These are phyloP conservation scores for Didymellaceae sp. DNA, from an alignment of 2,329 filamentous ascomycete species.

Conservation along the genomic window DNA sequence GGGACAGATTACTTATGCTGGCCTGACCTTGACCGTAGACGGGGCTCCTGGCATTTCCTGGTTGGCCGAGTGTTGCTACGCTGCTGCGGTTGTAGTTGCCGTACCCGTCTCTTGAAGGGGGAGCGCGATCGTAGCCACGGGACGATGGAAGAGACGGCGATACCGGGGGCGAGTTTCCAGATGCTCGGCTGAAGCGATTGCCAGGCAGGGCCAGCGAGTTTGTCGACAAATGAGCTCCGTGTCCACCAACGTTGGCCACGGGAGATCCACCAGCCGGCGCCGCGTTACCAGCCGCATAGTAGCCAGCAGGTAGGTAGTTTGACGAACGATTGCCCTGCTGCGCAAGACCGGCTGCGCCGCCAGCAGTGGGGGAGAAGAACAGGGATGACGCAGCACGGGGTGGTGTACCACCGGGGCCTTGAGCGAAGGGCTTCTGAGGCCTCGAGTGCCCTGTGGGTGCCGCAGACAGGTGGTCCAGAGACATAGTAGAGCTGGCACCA, in stretches of 20 bases:
- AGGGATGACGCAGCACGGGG: slow-evolving; percentile 60
- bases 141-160: slow-evolving; percentile 47
- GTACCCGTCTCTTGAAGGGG: slow-evolving; percentile 41
- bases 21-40: slow-evolving; percentile 39
- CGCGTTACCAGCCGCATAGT: slow-evolving; percentile 76
- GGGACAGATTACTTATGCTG: slow-evolving; percentile 69
- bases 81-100: slow-evolving; percentile 48
- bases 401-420: slow-evolving; percentile 30
- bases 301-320: slow-evolving; percentile 85
- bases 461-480: slow-evolving; percentile 58
- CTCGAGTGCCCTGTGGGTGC: slow-evolving; percentile 44
- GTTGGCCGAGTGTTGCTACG: slow-evolving; percentile 41
- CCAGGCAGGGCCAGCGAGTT: slow-evolving; percentile 39
- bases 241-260: slow-evolving; percentile 53
- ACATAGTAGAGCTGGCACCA: slow-evolving; percentile 60
- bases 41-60: slow-evolving; percentile 41
- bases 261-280: slow-evolving; percentile 47
- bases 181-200: slow-evolving; percentile 44
- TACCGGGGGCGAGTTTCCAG: slow-evolving; percentile 43
- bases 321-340: slow-evolving; percentile 68
- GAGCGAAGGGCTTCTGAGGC: slow-evolving; percentile 40
- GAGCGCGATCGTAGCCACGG: slow-evolving; percentile 45
- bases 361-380: slow-evolving; percentile 95
- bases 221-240: slow-evolving; percentile 40
- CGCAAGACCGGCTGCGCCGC: slow-evolving; percentile 57